Evolutionary conservation across 2,329 filamentous ascomycete genomes (phyloP), one percentile per base, ranked within the genome.

Genomic region (Chaetomium sp.): DNA sequence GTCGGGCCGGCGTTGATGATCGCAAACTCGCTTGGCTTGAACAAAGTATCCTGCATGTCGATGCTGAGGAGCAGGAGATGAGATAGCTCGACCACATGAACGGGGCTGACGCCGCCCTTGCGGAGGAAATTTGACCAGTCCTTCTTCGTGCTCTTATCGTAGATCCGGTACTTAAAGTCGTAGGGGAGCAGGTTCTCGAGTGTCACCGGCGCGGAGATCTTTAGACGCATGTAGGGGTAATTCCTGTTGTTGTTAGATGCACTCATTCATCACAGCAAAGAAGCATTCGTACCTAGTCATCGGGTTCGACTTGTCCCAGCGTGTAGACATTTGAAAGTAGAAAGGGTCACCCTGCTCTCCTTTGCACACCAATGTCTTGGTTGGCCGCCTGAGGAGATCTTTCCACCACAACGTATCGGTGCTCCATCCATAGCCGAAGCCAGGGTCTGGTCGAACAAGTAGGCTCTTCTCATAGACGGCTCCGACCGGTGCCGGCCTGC

Each of bases 81-180:
- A 0, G 94, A 97, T 23, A 99, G 82, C 77, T 99, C 94, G 21
- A 98, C 94, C 10, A 98, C 93, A 75, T 99, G 95, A 0, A 99
- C 93, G 0, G 96, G 96, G 75, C 95, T 99, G 63, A 98, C 90
- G 16, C 96, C 96, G 29, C 96, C 95, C 77, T 97, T 98, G 64
- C 95, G 88, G 55, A 99, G 80, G 79, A 99, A 99, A 76, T 99
- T 99, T 4, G 92, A 96, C 95, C 95, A 99, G 75, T 99, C 95
- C 75, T 96, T 97, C 82, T 94, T 96, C 0, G 93, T 97, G 76
- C 97, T 96, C 80, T 96, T 97, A 80, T 99, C 95, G 74, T 98
- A 99, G 62, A 99, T 98, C 62, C 94, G 88, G 76, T 99, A 99
- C 78, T 99, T 98, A 86, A 99, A 99, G 77, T 99, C 95, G 74